Conservation (phyloP, 1,284 basidiomycete genomes). For the Heterobasidion irregulare region DNA sequence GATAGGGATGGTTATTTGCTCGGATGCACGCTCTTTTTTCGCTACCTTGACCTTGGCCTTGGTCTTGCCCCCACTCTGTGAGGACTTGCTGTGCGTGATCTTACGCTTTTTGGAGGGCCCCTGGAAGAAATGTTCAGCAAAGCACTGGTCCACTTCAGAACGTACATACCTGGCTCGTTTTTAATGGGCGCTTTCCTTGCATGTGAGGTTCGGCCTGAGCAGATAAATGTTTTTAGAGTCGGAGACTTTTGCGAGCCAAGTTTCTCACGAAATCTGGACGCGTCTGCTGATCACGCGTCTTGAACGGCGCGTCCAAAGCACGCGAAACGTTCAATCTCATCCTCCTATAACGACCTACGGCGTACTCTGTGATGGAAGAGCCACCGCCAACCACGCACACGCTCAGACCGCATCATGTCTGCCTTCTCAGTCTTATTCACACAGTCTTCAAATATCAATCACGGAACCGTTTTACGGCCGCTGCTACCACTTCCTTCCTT, state of each 20-base stretch:
- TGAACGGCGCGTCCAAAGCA: no score
- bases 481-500: conserved; percentile 31
- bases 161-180: conserved; percentile 5
- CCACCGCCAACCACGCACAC: conserved; percentile 54
- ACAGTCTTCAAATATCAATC: conserved; percentile 45
- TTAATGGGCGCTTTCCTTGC: background rate
- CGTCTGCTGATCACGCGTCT: no score
- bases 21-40: conserved; percentile 51
- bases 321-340: no score
- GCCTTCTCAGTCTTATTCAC: conserved; percentile 51
- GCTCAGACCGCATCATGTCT: conserved; percentile 67
- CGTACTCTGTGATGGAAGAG: conserved; percentile 10
- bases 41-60: conserved; percentile 26
- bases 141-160: no score
- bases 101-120: conserved; percentile 29
- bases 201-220: background rate
- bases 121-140: conserved; percentile 10
- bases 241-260: background rate
- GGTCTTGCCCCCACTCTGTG: conserved; percentile 6
- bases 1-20: conserved; percentile 54
- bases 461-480: conserved; percentile 38
- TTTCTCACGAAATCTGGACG: no score
- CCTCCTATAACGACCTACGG: background rate
- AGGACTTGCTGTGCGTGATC: conserved; percentile 15
- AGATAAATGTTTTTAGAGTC: background rate